phyloP scores from a whole-genome alignment of 2,329 filamentous ascomycete species.

The Monosporascus cannonballus region DNA sequence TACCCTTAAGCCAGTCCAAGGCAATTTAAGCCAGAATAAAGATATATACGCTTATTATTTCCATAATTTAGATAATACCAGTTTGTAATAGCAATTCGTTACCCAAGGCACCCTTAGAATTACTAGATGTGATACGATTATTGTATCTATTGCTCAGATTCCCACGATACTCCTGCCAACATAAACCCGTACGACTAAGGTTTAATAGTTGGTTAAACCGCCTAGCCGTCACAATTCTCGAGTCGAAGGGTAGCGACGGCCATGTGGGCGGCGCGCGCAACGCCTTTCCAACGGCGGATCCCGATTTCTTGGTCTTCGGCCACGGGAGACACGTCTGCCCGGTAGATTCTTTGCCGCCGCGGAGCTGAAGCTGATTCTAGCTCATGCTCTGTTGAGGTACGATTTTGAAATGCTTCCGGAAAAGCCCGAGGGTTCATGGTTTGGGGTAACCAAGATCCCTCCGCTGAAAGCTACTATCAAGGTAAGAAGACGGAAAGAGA shows the following conservation, averaged over 20 bases:
- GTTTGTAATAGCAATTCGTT: too few species aligned
- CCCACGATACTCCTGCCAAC: too few species aligned
- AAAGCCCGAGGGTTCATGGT: constrained; percentile 3
- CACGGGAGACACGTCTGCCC: constrained; percentile 33
- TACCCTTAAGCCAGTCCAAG: too few species aligned
- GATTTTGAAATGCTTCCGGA: constrained; percentile 3
- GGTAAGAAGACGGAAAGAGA: not conserved
- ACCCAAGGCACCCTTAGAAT: too few species aligned
- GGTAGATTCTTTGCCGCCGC: constrained; percentile 32
- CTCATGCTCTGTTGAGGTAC: constrained; percentile 5
- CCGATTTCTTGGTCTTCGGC: constrained; percentile 32
- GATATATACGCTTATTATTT: too few species aligned
- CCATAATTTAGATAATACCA: too few species aligned
- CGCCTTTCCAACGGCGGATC: constrained; percentile 27
- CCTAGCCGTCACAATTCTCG: too few species aligned
- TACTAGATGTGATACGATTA: too few species aligned
- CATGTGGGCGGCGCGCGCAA: constrained; percentile 19
- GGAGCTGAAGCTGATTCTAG: constrained; percentile 29
- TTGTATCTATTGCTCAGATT: too few species aligned
- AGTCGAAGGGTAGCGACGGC: constrained; percentile 4
- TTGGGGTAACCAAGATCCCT: not conserved
- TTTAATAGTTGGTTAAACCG: too few species aligned
- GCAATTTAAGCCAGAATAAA: too few species aligned
- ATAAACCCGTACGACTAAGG: too few species aligned
- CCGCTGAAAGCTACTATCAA: not conserved